These are phyloP conservation scores for Ascochyta fabae DNA, from an alignment of 2,329 filamentous ascomycete genomes.

Conservation along the genomic window DNA sequence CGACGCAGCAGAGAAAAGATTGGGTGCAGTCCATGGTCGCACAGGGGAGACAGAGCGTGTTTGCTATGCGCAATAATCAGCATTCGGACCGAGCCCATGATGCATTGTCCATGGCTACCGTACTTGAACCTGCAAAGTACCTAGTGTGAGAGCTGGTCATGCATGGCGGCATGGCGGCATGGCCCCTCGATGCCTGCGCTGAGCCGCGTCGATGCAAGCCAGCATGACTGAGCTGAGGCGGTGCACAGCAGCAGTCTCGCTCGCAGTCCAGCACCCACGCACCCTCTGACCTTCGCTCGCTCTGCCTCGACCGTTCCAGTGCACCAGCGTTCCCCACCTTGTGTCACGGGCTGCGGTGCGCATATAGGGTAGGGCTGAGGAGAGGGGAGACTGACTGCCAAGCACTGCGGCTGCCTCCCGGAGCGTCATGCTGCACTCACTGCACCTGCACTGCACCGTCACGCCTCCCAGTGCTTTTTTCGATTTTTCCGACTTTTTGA, in stretches of 20 bases:
- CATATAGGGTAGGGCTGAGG: conserved; percentile 23
- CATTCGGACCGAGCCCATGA: conserved; percentile 3
- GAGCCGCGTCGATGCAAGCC: neutral
- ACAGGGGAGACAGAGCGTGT: neutral
- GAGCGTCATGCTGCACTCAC: conserved; percentile 12
- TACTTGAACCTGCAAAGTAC: too few relatives aligned
- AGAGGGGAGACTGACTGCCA: conserved; percentile 20
- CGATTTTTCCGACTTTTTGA: too few relatives aligned
- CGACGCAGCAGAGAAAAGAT: too few relatives aligned
- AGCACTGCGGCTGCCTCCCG: conserved; percentile 16
- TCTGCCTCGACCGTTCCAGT: neutral
- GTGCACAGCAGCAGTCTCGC: neutral
- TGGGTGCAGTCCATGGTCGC: too few relatives aligned
- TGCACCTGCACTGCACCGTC: conserved; percentile 7
- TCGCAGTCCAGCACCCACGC: neutral
- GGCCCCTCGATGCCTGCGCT: neutral
- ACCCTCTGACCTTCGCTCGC: neutral
- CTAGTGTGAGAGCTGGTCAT: neutral
- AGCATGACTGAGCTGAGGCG: conserved; percentile 4
- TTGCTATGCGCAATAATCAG: neutral
- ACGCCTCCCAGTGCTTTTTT: too few relatives aligned
- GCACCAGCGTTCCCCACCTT: conserved; percentile 4
- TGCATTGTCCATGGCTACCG: neutral
- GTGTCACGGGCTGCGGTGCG: neutral
- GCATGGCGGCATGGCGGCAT: neutral